Conservation (phyloP, 495 filamentous ascomycete genomes). For the Trichoderma virens region DNA sequence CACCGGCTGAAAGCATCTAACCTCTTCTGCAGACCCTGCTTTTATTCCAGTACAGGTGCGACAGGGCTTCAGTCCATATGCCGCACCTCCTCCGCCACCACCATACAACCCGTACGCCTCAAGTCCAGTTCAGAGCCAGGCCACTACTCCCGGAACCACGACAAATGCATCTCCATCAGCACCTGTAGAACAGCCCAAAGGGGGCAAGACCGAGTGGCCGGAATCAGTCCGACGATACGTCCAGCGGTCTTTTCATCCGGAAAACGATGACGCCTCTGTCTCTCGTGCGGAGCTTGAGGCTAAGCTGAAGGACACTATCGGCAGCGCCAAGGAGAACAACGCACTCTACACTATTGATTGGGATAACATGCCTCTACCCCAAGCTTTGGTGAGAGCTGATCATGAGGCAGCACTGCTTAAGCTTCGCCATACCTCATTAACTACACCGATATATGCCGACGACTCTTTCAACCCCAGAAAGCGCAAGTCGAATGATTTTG, state of each 20-base stretch:
- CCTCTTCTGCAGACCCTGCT: conserved; percentile 27
- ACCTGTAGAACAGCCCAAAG: conserved; percentile 22
- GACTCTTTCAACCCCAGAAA: conserved; percentile 47
- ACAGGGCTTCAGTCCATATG: conserved; percentile 34
- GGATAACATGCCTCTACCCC: conserved; percentile 76
- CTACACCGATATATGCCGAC: not conserved
- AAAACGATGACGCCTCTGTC: conserved; percentile 59
- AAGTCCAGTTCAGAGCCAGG: conserved; percentile 12
- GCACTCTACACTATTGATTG: conserved; percentile 69
- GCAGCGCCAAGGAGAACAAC: conserved; percentile 61
- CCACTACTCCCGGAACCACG: conserved; percentile 17
- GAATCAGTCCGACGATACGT: conserved; percentile 73
- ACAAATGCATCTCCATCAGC: conserved; percentile 17
- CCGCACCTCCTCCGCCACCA: conserved; percentile 21
- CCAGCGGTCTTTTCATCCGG: conserved; percentile 69
- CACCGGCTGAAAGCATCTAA: not conserved
- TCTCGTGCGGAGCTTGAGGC: conserved; percentile 62
- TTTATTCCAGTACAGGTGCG: conserved; percentile 46
- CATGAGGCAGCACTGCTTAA: conserved; percentile 31
- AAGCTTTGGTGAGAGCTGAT: conserved; percentile 74
- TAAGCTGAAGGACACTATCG: conserved; percentile 81
- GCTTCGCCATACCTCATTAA: conserved; percentile 12
- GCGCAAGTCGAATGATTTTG: conserved; percentile 67
- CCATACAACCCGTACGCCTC: conserved; percentile 19
- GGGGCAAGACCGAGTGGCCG: conserved; percentile 66